Base-by-base conservation (phyloP, 495 filamentous ascomycete species). In the Beverwykella pulmonaria region DNA sequence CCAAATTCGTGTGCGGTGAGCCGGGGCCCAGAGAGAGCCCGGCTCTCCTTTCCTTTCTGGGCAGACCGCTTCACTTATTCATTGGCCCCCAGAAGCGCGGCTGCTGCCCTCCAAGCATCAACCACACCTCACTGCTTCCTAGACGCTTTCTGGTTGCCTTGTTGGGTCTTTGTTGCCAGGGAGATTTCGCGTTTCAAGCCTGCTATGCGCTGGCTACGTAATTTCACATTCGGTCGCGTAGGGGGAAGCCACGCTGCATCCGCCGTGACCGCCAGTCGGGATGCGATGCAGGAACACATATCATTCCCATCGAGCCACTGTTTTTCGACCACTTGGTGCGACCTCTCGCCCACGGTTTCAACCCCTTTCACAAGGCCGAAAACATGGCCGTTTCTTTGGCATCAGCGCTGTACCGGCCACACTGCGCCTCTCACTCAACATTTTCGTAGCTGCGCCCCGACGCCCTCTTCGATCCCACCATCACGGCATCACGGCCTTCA, bases 261-360 rank as follows among this genome's bases (percentile, higher is more conserved):
- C 44, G 39, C 25, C 41, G 41, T 15, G 12, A 50, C 12, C 2
- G 10, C 63, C 58, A 67, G 46, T 67, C 48, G 59, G 59, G 25
- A 5, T 15, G 9, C 1, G 46, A 68, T 39, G 59, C 65, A 68
- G 65, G 65, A 61, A 68, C 65, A 63, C 19, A 59, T 7, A 27
- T 48, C 20, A 4, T 17, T 20, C 17, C 12, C 5, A 29, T n/a
- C 36, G 14, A n/a, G n/a, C 20, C 25, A 29, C 65, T 23, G n/a
- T 9, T 41, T 39, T 2, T 32, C 8, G 20, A 25, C 52, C 25
- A 56, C 22, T 56, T 54, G 1, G 7, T 29, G 20, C 1, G 14
- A 26, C 63, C 54, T 10, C 2, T 61, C 47, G 57, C 39, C 64
- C 64, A 23, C 36, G 34, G 64, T 62, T 59, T 59, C 53, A 63